phyloP scores from a whole-genome alignment of 2,329 filamentous ascomycete species.

The Ophiocordyceps camponoti-rufipedis region DNA sequence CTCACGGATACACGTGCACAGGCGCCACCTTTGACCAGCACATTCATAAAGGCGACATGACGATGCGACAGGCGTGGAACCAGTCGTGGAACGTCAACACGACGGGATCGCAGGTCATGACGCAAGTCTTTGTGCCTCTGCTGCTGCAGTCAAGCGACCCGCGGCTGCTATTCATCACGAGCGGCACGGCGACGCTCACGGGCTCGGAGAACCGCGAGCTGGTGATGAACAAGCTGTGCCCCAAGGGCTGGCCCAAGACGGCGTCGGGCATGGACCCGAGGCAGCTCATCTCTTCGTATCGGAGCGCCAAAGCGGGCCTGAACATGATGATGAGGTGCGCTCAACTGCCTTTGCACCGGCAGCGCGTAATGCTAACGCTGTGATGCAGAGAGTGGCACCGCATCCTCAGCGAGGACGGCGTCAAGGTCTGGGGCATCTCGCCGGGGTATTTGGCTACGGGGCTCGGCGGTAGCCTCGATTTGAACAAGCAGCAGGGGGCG shows the following conservation, averaged over 20 bases:
- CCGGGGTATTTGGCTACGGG: slow-evolving; percentile 30
- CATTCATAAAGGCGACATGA: slow-evolving; percentile 2
- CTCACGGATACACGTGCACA: slow-evolving; percentile 2
- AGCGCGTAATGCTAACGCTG: background rate
- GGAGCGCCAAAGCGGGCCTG: slow-evolving; percentile 8
- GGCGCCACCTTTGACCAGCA: slow-evolving; percentile 24
- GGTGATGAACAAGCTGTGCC: slow-evolving; percentile 3
- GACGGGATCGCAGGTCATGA: slow-evolving; percentile 23
- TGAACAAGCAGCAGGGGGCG: slow-evolving; percentile 15
- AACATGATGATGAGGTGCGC: slow-evolving; percentile 8
- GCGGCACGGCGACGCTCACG: slow-evolving; percentile 20
- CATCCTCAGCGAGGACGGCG: slow-evolving; percentile 25
- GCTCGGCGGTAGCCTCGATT: slow-evolving; percentile 15
- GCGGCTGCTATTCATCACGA: slow-evolving; percentile 29
- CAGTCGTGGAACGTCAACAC: slow-evolving; percentile 31
- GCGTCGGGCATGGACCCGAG: slow-evolving; percentile 18
- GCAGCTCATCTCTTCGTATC: background rate
- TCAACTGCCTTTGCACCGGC: background rate
- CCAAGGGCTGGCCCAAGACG: slow-evolving; percentile 29
- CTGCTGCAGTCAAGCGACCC: slow-evolving; percentile 21
- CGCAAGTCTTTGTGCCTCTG: slow-evolving; percentile 21
- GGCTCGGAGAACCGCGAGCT: slow-evolving; percentile 8
- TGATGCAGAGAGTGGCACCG: slow-evolving; percentile 16
- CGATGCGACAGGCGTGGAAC: slow-evolving; percentile 9
- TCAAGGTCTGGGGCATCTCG: slow-evolving; percentile 28